Evolutionary conservation across 768 basidiomycete species (phyloP).

Genomic region (Suillus ampliporus): DNA sequence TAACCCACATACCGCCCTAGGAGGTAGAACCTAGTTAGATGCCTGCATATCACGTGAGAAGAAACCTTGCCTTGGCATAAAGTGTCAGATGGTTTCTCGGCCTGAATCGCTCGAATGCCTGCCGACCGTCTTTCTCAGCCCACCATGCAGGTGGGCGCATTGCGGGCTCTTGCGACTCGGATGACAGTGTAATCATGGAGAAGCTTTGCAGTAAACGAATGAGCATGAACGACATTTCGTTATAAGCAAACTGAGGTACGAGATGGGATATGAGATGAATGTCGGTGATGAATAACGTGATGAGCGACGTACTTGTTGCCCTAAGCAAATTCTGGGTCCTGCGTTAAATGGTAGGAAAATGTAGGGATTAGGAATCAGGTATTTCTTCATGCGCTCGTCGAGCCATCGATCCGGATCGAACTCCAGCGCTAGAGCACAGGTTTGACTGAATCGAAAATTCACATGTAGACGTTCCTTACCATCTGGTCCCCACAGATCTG

Average conservation of each 20-base stretch:
- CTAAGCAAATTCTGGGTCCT: constrained; percentile 44
- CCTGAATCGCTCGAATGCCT: constrained; percentile 30
- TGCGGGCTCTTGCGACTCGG: constrained; percentile 34
- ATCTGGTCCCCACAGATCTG: constrained; percentile 45
- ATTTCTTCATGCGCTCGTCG: constrained; percentile 40
- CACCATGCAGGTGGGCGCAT: constrained; percentile 34
- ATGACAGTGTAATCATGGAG: constrained; percentile 26
- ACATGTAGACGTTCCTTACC: constrained; percentile 17
- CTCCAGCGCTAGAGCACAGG: constrained; percentile 22
- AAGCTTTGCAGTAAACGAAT: constrained; percentile 36
- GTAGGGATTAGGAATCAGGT: constrained; percentile 45
- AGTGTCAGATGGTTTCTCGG: constrained; percentile 38
- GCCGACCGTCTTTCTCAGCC: constrained; percentile 29
- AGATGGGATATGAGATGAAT: constrained; percentile 5
- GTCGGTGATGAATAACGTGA: constrained; percentile 16
- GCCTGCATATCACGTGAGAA: neutral
- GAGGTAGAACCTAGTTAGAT: neutral
- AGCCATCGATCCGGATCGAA: constrained; percentile 50
- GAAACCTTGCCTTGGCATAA: constrained; percentile 46
- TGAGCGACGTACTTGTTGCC: constrained; percentile 39
- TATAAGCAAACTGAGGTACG: constrained; percentile 38
- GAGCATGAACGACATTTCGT: constrained; percentile 40
- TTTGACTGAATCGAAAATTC: neutral
- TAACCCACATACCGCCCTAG: constrained; percentile 54
- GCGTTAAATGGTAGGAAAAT: constrained; percentile 51